phyloP scores from a whole-genome alignment of 1,284 basidiomycete species.

The Malassezia japonica region DNA sequence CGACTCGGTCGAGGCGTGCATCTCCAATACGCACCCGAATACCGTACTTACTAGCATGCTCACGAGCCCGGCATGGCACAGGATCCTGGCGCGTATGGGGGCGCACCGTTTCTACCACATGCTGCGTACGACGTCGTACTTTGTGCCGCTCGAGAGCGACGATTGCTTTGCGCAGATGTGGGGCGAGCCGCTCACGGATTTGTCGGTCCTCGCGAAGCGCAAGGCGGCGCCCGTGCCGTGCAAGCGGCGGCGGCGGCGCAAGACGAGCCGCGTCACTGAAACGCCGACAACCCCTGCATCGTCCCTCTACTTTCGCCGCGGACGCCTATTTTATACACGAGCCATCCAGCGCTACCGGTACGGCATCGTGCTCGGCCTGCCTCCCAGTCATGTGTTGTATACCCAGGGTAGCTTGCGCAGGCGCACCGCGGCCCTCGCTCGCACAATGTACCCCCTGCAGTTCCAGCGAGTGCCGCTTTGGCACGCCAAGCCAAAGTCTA shows the following conservation, averaged over 20 bases:
- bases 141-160: conserved; percentile 58
- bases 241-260: not conserved
- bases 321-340: not conserved
- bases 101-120: conserved; percentile 63
- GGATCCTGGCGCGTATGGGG: conserved; percentile 60
- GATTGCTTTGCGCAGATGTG: conserved; percentile 70
- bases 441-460: conserved; percentile 4
- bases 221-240: not conserved
- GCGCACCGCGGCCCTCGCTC: conserved; percentile 1
- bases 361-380: conserved; percentile 5
- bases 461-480: conserved; percentile 11
- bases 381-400: conserved; percentile 1
- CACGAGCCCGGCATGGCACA: conserved; percentile 58
- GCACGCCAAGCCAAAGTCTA: conserved; percentile 46
- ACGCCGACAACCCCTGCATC: not conserved
- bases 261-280: not conserved
- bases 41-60: conserved; percentile 63
- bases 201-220: conserved; percentile 22
- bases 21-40: conserved; percentile 61
- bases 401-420: not conserved
- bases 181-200: conserved; percentile 59
- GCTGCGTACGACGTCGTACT: conserved; percentile 62
- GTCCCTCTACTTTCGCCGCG: not conserved
- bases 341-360: not conserved
- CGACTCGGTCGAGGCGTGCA: conserved; percentile 49